Evolutionary conservation across 2,329 filamentous ascomycete genomes (phyloP).

Genomic region (Tetracladium maxilliforme): DNA sequence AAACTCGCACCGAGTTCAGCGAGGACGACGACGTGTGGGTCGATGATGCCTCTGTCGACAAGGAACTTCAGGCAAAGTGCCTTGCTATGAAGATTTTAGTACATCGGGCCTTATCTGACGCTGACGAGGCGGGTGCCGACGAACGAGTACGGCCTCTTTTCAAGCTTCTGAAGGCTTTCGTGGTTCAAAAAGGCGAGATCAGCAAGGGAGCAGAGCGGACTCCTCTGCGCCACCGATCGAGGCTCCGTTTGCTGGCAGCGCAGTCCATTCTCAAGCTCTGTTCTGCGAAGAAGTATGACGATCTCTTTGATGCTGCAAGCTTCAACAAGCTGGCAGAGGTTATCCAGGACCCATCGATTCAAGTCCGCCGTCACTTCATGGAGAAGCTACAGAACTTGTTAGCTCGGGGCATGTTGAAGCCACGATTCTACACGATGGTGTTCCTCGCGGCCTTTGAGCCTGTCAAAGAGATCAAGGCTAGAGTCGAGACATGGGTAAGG

Average conservation of each 20-base stretch:
- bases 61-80: conserved; percentile 71
- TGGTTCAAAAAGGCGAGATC: conserved; percentile 66
- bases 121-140: conserved; percentile 35
- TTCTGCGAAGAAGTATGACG: conserved; percentile 60
- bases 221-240: conserved; percentile 61
- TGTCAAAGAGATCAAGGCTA: conserved; percentile 52
- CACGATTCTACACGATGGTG: conserved; percentile 76
- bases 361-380: conserved; percentile 68
- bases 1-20: conserved; percentile 48
- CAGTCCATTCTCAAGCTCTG: conserved; percentile 76
- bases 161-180: conserved; percentile 62
- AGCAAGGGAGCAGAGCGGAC: conserved; percentile 63
- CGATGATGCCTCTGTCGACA: conserved; percentile 51
- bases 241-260: conserved; percentile 70
- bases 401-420: conserved; percentile 51
- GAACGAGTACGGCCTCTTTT: conserved; percentile 55
- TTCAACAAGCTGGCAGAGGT: conserved; percentile 76
- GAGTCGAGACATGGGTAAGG: conserved; percentile 77
- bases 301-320: conserved; percentile 52
- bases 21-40: conserved; percentile 50
- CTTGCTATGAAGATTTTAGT: conserved; percentile 76
- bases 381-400: conserved; percentile 85
- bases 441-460: conserved; percentile 92
- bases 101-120: conserved; percentile 52
- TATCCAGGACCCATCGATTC: conserved; percentile 59